These are phyloP conservation scores for Fusarium marasasianum DNA, from an alignment of 2,329 filamentous ascomycete genomes.

Conservation along the genomic window DNA sequence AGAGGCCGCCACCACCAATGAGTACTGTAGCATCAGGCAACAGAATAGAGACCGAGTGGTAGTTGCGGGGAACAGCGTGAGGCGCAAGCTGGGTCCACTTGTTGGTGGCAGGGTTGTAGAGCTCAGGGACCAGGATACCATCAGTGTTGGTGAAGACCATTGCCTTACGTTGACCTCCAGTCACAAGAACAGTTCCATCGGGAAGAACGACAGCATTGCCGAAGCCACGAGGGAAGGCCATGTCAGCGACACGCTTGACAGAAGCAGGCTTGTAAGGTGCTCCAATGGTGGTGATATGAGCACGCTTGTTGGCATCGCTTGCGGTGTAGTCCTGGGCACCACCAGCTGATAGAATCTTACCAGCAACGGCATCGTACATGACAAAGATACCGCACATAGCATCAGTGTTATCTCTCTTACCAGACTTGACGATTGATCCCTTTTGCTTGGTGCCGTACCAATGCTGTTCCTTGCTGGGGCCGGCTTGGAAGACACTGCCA, in stretches of 20 bases:
- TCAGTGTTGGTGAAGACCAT: constrained; percentile 57
- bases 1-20: constrained; percentile 63
- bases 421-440: constrained; percentile 44
- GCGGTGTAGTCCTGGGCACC: constrained; percentile 56
- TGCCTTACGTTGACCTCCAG: constrained; percentile 48
- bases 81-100: constrained; percentile 51
- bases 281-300: constrained; percentile 59
- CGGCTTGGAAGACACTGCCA: constrained; percentile 62
- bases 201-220: constrained; percentile 57
- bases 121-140: constrained; percentile 54
- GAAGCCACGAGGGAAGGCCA: constrained; percentile 53
- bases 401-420: constrained; percentile 48
- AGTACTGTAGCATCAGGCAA: constrained; percentile 61
- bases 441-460: constrained; percentile 61
- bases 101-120: constrained; percentile 56
- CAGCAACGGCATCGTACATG: constrained; percentile 66
- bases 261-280: constrained; percentile 21
- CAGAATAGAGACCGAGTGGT: constrained; percentile 60
- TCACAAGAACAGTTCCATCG: constrained; percentile 55
- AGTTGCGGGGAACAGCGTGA: constrained; percentile 55
- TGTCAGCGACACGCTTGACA: constrained; percentile 36
- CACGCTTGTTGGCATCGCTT: constrained; percentile 51
- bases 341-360: constrained; percentile 63
- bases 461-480: constrained; percentile 63
- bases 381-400: constrained; percentile 64